Base-by-base conservation (phyloP, 2,329 filamentous ascomycete genomes). In the Phaeosphaeria sp. region DNA sequence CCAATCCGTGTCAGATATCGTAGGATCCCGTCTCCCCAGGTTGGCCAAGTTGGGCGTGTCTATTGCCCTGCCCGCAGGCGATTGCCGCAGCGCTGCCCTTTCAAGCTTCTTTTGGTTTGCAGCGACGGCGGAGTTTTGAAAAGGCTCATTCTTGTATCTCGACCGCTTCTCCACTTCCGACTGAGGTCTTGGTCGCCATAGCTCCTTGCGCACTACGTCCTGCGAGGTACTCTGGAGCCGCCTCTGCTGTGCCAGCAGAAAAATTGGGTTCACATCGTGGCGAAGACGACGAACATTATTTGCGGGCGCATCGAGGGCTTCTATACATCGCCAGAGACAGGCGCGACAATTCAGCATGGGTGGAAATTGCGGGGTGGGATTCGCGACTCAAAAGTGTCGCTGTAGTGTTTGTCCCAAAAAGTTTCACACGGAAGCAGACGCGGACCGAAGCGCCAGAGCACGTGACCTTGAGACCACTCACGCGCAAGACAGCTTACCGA, bases 281-380 rank as follows among this genome's bases (percentile, higher is more conserved):
- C 67, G 65, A 50, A 72, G 58, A 27, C 62, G 62, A 39, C 64
- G 65, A 21, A 63, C 50, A 36, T 61, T 64, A 41, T 59, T 50
- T 30, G 67, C 46, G 18, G 67, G 59, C 36, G 68, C 60, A 60
- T 80, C 71, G 58, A 82, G 71, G 48, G 79, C 77, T 46, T 78
- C 77, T 50, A 80, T 71, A 63, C 73, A 77, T 72, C 78, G 79
- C 68, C 75, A 70, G 50, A 79, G 72, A 68, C 79, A 81, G 62
- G 77, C 74, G 59, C 74, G 77, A 63, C 80, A 82, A 50, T 77
- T 78, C 58, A 81, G 73, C 81, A 82, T 82, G 52, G 64, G 57
- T 58, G 55, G 57, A 59, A 50, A 61, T 13, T 36, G 52, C 56
- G 46, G 25, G 46, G 55, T 18, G 62, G 57, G 53, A 46, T 60